Evolutionary conservation across 371 early-diverging fungal species (phyloP).

Genomic region (Circinella minor): DNA sequence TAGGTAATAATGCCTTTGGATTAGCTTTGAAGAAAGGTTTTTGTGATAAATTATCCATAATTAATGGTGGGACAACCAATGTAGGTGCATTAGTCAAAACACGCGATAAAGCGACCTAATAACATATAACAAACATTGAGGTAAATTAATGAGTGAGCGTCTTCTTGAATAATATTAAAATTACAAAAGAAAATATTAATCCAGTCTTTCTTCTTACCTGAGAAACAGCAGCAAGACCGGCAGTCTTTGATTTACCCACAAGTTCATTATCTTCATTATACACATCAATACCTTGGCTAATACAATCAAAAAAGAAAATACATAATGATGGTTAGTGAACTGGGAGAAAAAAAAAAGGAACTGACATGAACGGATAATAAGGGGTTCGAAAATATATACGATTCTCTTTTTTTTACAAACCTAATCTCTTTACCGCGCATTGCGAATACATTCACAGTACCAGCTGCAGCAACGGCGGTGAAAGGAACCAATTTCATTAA

Average conservation of each 20-base stretch:
- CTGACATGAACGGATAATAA: not conserved
- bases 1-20: slow-evolving; percentile 59
- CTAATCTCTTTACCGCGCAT: slow-evolving; percentile 86
- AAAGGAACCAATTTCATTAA: slow-evolving; percentile 75
- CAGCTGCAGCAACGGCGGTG: slow-evolving; percentile 81
- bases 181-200: not conserved
- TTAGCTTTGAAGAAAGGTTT: slow-evolving; percentile 57
- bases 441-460: slow-evolving; percentile 82
- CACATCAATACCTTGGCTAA: slow-evolving; percentile 74
- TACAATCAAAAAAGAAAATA: not conserved
- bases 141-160: too few relatives aligned
- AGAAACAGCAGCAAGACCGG: slow-evolving; percentile 71
- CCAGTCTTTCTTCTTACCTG: slow-evolving; percentile 40
- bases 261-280: slow-evolving; percentile 62
- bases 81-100: slow-evolving; percentile 77
- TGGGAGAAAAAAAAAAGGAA: too few relatives aligned
- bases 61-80: slow-evolving; percentile 71
- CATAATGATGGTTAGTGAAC: too few relatives aligned
- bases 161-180: too few relatives aligned
- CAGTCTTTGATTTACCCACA: slow-evolving; percentile 72
- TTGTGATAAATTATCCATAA: slow-evolving; percentile 67
- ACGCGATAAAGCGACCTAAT: slow-evolving; percentile 73
- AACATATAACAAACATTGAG: not conserved
- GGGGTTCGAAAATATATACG: not conserved
- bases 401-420: slow-evolving; percentile 19